Evolutionary conservation across 2,329 filamentous ascomycete genomes (phyloP), one percentile per base, ranked within the genome.

Genomic region (Fusarium haematococcum): DNA sequence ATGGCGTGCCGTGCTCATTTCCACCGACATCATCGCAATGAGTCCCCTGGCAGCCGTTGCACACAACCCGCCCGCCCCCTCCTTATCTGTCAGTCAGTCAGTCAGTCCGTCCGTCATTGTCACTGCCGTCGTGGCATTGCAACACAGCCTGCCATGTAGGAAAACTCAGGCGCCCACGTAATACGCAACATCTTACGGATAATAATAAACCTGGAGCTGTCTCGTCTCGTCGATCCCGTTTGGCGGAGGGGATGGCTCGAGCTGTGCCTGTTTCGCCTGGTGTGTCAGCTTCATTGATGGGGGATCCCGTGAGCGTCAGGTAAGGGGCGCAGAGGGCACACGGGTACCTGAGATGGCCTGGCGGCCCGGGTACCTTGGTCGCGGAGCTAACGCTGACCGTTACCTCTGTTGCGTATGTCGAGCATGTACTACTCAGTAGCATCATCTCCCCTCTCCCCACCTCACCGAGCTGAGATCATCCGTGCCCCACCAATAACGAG

Each of bases 21-120:
- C 77, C 77, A 79, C 75, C 70, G 67, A 77, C 77, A 78, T 78
- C 75, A 74, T 71, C 35, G 32, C 56, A 58, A 25, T 58, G 48
- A 37, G 37, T 57, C 58, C 37, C 35, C 60, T 33, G 68, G 45
- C 58, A 54, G 39, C 43, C 56, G 52, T 61, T 56, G 57, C 33
- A 20, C 33, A 20, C 32, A 25, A 48, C 23, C 56, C 56, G 50
- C 68, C 59, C 61, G 59, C 37, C 41, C 48, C 50, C 41, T 30
- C 66, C 48, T 41, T 54, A 37, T 33, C 32, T 50, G 59, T 37
- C 43, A 39, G 52, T 65, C 25, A 25, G 25, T 25, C 25, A 25
- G 25, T 20, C 9, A 30, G 18, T 39, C 37, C 37, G 33, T 37
- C 35, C 35, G 43, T 25, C 23, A 48, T 39, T 23, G 14, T 32